Evolutionary conservation across 2,329 filamentous ascomycete genomes (phyloP), one percentile per base, ranked within the genome.

Genomic region (Didymella segeticola): DNA sequence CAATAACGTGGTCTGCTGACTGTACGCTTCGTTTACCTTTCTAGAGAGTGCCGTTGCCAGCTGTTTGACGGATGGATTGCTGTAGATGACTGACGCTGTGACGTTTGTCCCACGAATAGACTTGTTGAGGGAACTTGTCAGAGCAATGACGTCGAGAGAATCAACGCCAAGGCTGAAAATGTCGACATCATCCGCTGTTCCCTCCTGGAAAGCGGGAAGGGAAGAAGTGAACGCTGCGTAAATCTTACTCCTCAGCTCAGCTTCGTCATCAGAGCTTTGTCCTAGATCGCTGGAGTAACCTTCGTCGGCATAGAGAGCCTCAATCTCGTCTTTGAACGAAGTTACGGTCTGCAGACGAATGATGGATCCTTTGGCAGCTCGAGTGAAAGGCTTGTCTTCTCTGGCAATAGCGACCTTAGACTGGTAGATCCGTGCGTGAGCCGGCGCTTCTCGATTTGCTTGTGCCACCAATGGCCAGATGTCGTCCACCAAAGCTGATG

Each of bases 311-410:
- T 65, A 70, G 4, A 69, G 15, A 2, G 51, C 61, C 3, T 63
- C 53, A 7, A 70, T 66, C 38, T 72, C 67, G 1, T 53, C 19
- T n/a, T 61, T 41, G 27, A 69, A 72, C 0, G 61, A 33, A 12
- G 33, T 20, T 8, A 61, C 58, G 1, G 62, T 69, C 19, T 67
- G 55, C 5, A 55, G 62, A 12, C 70, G 54, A 20, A 64, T 58
- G 12, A 64, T 46, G 0, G 63, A 64, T 0, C 68, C 71, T 26
- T 72, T 74, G 0, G 60, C 67, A 7, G 67, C 58, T 2, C 61
- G 57, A 4, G 43, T 15, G 36, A 62, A 61, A 2, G 58, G 56
- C 17, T 57, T 60, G 1, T 55, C 9, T 3, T 47, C 31, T 8
- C 36, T 46, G 2, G 64, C 39, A 8, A 71, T 14, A 2, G 62